Conservation (phyloP, 495 filamentous ascomycete species). For the Penicillium argentinense region DNA sequence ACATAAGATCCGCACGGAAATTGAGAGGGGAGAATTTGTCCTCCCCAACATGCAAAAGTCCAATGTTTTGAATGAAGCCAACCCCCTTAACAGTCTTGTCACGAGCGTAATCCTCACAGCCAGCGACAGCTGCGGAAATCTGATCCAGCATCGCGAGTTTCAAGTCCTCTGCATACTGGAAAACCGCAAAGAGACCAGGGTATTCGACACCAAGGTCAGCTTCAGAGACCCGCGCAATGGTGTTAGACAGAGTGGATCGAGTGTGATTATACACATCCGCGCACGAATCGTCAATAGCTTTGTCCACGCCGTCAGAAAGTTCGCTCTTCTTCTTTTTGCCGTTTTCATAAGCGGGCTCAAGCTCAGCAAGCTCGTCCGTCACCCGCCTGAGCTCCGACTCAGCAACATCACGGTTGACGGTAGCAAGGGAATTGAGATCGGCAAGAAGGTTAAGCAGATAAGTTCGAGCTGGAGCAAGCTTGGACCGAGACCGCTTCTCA, state of each 20-base stretch:
- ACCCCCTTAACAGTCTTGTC: conserved; percentile 78
- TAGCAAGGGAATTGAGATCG: conserved; percentile 78
- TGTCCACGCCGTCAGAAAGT: conserved; percentile 77
- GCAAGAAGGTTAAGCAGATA: conserved; percentile 93
- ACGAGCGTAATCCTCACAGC: conserved; percentile 83
- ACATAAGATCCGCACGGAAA: conserved; percentile 92
- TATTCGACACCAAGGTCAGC: conserved; percentile 79
- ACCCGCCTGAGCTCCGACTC: conserved; percentile 85
- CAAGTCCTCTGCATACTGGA: conserved; percentile 90
- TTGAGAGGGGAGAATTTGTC: conserved; percentile 78
- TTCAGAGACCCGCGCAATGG: conserved; percentile 74
- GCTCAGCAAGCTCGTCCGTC: conserved; percentile 70
- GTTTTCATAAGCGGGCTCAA: conserved; percentile 82
- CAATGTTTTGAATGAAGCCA: conserved; percentile 80
- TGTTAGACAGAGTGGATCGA: conserved; percentile 64
- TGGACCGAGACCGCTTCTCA: conserved; percentile 91
- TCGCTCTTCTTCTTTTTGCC: conserved; percentile 80
- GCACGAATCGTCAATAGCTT: conserved; percentile 79
- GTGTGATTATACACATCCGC: conserved; percentile 82
- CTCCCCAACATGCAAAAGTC: conserved; percentile 79
- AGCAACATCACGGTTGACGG: conserved; percentile 84
- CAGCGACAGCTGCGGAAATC: conserved; percentile 72
- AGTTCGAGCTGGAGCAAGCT: conserved; percentile 92
- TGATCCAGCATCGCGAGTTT: conserved; percentile 88
- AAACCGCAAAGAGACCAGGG: conserved; percentile 78